Percentiles rank a stretch among this genome's conserved stretches.
Evolutionary conservation across 495 filamentous ascomycete species (phyloP).

Genomic region (Parathielavia appendiculata): DNA sequence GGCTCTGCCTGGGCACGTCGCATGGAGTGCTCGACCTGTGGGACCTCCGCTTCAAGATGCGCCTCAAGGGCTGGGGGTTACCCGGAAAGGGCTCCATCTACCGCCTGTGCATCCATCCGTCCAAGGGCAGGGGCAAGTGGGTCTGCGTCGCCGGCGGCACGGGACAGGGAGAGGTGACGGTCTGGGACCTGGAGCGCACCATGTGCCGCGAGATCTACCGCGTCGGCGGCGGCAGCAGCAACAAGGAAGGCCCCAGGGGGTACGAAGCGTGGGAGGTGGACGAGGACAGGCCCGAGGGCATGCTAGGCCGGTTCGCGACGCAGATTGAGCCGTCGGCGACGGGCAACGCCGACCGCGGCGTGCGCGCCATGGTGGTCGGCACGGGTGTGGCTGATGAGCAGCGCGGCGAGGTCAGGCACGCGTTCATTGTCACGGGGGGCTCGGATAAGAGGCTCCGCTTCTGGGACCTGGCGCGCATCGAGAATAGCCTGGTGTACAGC

Average conservation of each 20-base stretch:
- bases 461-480: conserved; percentile 76
- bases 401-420: conserved; percentile 49
- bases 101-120: conserved; percentile 69
- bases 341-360: conserved; percentile 49
- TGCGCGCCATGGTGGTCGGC: conserved; percentile 55
- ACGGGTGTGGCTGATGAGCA: conserved; percentile 53
- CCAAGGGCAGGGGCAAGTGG: conserved; percentile 68
- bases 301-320: conserved; percentile 82
- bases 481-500: conserved; percentile 70
- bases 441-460: conserved; percentile 87
- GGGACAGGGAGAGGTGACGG: conserved; percentile 84
- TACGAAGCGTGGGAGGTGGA: conserved; percentile 90
- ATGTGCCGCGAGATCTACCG: conserved; percentile 87
- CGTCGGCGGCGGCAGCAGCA: conserved; percentile 39
- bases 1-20: conserved; percentile 86
- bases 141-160: conserved; percentile 85
- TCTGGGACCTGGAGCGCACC: conserved; percentile 92
- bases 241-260: conserved; percentile 52
- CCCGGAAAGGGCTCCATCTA: conserved; percentile 78
- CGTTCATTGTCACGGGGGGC: conserved; percentile 80
- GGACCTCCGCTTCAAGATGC: conserved; percentile 89
- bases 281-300: conserved; percentile 79
- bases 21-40: conserved; percentile 92
- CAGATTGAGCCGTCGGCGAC: conserved; percentile 53
- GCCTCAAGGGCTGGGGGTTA: conserved; percentile 84